Evolutionary conservation across 1,284 basidiomycete species (phyloP).

Genomic region (Cryptococcus wingfieldii): DNA sequence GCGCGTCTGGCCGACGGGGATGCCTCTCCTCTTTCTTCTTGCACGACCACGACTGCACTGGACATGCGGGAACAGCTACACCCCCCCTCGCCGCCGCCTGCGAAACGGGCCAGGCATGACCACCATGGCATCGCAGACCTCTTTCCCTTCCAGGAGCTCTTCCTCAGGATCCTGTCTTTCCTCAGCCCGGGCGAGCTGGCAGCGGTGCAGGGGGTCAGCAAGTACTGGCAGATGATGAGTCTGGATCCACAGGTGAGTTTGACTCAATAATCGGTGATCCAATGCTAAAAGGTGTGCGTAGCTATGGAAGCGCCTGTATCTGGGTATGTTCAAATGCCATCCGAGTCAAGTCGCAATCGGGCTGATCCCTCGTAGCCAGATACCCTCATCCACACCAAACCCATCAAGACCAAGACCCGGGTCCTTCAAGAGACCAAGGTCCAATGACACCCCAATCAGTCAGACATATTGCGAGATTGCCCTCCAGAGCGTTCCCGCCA

Average conservation of each 20-base stretch:
- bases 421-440: slow-evolving; percentile 8
- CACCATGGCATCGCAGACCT: slow-evolving; percentile 17
- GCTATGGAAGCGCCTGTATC: slow-evolving; percentile 45
- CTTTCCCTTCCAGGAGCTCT: slow-evolving; percentile 45
- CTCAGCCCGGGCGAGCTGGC: slow-evolving; percentile 37
- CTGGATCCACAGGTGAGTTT: slow-evolving; percentile 42
- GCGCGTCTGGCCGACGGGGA: too few relatives aligned
- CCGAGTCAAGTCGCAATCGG: too few relatives aligned
- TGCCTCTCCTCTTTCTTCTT: too few relatives aligned
- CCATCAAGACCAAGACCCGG: slow-evolving; percentile 14
- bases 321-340: slow-evolving; percentile 20
- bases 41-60: too few relatives aligned
- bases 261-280: background rate
- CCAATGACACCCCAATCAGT: slow-evolving; percentile 7
- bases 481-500: slow-evolving; percentile 44
- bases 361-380: slow-evolving; percentile 16
- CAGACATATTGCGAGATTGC: slow-evolving; percentile 38
- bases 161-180: slow-evolving; percentile 44
- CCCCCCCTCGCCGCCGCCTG: too few relatives aligned
- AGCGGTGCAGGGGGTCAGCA: slow-evolving; percentile 35
- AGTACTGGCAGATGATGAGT: slow-evolving; percentile 42
- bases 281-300: slow-evolving; percentile 14
- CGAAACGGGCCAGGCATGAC: too few relatives aligned
- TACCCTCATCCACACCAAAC: slow-evolving; percentile 46
- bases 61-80: too few relatives aligned